Percentiles rank a stretch among this genome's conserved stretches.
Conservation (phyloP, 2,329 filamentous ascomycete genomes). For the Alternaria ventricosa region DNA sequence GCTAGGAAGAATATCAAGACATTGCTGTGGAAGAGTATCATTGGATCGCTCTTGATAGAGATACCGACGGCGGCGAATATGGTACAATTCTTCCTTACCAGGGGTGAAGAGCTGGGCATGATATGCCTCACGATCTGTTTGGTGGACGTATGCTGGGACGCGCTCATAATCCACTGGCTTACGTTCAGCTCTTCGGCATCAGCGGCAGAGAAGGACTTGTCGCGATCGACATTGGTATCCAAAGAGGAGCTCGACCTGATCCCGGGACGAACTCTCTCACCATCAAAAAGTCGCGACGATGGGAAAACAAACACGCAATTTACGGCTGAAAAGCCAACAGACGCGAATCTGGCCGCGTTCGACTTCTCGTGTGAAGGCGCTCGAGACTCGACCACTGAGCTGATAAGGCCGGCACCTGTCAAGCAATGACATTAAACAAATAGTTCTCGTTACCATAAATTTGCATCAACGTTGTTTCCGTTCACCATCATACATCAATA, state of each 20-base stretch:
- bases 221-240: not conserved
- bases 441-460: not conserved
- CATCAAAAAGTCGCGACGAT: not conserved
- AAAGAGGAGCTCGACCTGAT: not conserved
- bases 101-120: constrained; percentile 46
- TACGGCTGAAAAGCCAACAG: not conserved
- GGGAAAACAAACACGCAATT: not conserved
- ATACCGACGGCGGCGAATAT: constrained; percentile 48
- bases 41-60: constrained; percentile 44
- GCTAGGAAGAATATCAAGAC: constrained; percentile 28
- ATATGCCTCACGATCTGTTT: constrained; percentile 49
- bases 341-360: not conserved
- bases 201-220: constrained; percentile 10
- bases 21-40: constrained; percentile 35
- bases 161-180: constrained; percentile 28
- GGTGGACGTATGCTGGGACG: constrained; percentile 39
- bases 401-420: not conserved
- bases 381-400: not conserved
- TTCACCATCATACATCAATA: constrained; percentile 15
- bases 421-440: not conserved
- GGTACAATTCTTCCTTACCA: constrained; percentile 37
- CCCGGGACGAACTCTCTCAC: not conserved
- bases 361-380: not conserved
- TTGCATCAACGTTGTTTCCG: not conserved
- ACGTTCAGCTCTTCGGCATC: constrained; percentile 20